A percentile compares a stretch with the other conserved stretches of the same genome.
phyloP scores from a whole-genome alignment of 1,284 basidiomycete genomes.

The Puccinia sorghi region DNA sequence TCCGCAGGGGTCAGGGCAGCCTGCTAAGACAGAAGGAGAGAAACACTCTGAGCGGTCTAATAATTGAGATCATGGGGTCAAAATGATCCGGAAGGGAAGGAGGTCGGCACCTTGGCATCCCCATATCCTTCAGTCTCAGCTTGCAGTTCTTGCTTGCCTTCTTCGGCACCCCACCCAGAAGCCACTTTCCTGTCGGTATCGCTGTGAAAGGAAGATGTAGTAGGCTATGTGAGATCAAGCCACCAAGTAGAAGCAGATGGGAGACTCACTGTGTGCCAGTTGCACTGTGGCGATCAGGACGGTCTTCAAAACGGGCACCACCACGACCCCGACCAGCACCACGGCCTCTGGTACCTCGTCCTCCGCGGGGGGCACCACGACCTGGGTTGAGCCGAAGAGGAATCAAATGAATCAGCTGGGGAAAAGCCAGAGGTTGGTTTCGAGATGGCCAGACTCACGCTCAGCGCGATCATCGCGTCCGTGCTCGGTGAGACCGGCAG shows the following conservation, averaged over 20 bases:
- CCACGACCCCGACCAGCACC: conserved; percentile 41
- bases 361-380: conserved; percentile 34
- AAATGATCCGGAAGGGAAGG: not conserved
- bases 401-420: not conserved
- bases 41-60: not conserved
- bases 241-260: not conserved
- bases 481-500: conserved; percentile 38
- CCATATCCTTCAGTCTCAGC: conserved; percentile 49
- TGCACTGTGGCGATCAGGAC: conserved; percentile 46
- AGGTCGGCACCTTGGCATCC: conserved; percentile 27
- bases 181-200: conserved; percentile 48
- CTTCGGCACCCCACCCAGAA: conserved; percentile 49
- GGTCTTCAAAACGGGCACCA: conserved; percentile 39
- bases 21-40: not conserved
- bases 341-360: conserved; percentile 34
- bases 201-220: not conserved
- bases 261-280: conserved; percentile 45
- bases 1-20: conserved; percentile 37
- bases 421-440: not conserved
- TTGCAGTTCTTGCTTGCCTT: conserved; percentile 47
- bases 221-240: not conserved
- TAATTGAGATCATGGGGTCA: not conserved
- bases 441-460: conserved; percentile 4
- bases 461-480: conserved; percentile 45
- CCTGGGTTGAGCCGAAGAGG: not conserved